Evolutionary conservation across 495 filamentous ascomycete species (phyloP).

Genomic region (Penicillium waksmanii): DNA sequence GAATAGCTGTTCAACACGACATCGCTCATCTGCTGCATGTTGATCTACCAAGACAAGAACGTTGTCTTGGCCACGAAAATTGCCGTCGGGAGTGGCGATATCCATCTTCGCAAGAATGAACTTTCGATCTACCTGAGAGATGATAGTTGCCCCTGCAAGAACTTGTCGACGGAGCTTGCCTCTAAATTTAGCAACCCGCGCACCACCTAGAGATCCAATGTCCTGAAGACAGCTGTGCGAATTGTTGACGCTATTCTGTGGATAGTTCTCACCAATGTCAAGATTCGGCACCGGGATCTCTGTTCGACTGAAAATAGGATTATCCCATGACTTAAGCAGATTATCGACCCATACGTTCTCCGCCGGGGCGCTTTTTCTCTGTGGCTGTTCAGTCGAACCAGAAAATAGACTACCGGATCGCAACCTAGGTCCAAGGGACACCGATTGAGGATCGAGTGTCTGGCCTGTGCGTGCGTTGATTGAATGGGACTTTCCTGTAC

Average conservation of each 20-base stretch:
- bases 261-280: constrained; percentile 15
- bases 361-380: constrained; percentile 14
- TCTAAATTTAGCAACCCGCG: constrained; percentile 34
- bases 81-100: neutral
- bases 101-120: constrained; percentile 75
- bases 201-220: constrained; percentile 15
- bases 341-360: constrained; percentile 41
- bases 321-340: constrained; percentile 57
- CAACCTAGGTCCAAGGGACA: neutral
- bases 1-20: constrained; percentile 74
- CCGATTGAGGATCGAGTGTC: constrained; percentile 29
- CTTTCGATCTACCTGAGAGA: constrained; percentile 87
- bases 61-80: constrained; percentile 7
- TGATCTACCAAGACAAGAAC: constrained; percentile 84
- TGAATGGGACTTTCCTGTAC: constrained; percentile 58
- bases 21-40: constrained; percentile 91
- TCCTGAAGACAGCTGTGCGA: constrained; percentile 18
- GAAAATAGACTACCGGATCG: neutral
- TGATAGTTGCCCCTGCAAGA: constrained; percentile 64
- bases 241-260: neutral
- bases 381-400: constrained; percentile 11
- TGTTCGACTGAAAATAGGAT: constrained; percentile 61
- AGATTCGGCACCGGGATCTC: constrained; percentile 53
- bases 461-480: constrained; percentile 68
- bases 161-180: constrained; percentile 69